These are phyloP conservation scores for Erodium trifolium DNA, from an alignment of 441 rosid genomes.

Conservation along the genomic window DNA sequence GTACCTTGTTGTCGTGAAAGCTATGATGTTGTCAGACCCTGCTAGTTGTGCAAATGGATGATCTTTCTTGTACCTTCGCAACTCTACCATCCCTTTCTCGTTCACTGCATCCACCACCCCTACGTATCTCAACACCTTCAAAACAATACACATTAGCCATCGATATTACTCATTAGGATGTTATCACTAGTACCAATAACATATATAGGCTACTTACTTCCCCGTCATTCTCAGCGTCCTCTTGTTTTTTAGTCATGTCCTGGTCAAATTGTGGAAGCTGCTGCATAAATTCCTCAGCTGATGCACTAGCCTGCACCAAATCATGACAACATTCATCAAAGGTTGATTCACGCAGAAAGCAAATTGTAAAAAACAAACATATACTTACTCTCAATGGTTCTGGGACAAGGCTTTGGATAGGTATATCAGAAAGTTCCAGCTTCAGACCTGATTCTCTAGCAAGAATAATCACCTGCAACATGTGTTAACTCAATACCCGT, in stretches of 20 bases:
- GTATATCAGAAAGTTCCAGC: conserved; percentile 82
- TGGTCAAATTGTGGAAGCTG: conserved; percentile 2
- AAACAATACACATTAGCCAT: neutral
- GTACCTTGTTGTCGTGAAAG: conserved; percentile 85
- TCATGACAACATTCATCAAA: neutral
- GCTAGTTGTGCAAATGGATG: conserved; percentile 93
- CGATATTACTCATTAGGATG: neutral
- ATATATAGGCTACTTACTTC: conserved; percentile 40
- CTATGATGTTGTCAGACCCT: conserved; percentile 91
- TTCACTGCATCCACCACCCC: conserved; percentile 71
- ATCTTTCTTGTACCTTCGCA: conserved; percentile 69
- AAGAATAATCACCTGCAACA: conserved; percentile 81
- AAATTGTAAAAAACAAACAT: neutral
- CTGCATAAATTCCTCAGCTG: conserved; percentile 5
- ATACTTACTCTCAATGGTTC: conserved; percentile 69
- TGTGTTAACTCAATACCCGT: neutral
- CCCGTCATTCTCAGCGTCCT: conserved; percentile 63
- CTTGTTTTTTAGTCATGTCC: conserved; percentile 7
- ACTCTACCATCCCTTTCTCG: conserved; percentile 57
- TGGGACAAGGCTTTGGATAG: conserved; percentile 79
- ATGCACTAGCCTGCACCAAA: conserved; percentile 39
- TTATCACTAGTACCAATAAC: neutral
- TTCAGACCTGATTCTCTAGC: conserved; percentile 93
- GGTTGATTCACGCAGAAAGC: neutral
- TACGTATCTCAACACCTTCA: conserved; percentile 81